phyloP scores from a whole-genome alignment of 2,329 filamentous ascomycete genomes.

The Clonostachys rosea region DNA sequence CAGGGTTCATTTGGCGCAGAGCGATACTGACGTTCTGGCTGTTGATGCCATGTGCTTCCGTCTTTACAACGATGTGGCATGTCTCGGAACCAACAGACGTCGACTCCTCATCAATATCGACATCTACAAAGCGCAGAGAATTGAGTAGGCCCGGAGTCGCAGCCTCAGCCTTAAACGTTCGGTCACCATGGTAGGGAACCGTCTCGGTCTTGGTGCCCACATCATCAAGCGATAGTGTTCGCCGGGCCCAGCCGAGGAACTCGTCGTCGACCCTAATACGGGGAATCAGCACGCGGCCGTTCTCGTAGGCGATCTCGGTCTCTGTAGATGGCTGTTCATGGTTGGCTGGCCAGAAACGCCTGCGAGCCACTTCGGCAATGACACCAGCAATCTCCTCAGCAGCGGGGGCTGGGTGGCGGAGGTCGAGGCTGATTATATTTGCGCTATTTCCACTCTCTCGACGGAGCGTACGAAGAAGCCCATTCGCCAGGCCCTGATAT shows the following conservation, averaged over 20 bases:
- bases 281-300: constrained; percentile 4
- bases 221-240: neutral
- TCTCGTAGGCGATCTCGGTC: neutral
- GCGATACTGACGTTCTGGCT: constrained; percentile 26
- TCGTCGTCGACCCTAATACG: neutral
- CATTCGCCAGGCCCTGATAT: no score
- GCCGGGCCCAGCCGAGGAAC: neutral
- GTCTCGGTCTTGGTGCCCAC: neutral
- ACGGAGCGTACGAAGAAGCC: no score
- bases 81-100: neutral
- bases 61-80: constrained; percentile 23
- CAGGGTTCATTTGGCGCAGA: constrained; percentile 10
- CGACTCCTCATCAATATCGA: constrained; percentile 2
- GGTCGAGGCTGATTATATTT: no score
- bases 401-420: no score
- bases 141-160: neutral
- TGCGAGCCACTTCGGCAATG: no score
- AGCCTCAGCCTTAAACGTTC: constrained; percentile 1
- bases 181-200: neutral
- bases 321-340: neutral
- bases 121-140: constrained; percentile 3
- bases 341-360: no score
- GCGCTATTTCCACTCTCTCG: no score
- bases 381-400: no score
- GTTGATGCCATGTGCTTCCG: constrained; percentile 23